These are phyloP conservation scores for Pseudogymnoascus sp. DNA, from an alignment of 2,329 filamentous ascomycete species.

Conservation along the genomic window DNA sequence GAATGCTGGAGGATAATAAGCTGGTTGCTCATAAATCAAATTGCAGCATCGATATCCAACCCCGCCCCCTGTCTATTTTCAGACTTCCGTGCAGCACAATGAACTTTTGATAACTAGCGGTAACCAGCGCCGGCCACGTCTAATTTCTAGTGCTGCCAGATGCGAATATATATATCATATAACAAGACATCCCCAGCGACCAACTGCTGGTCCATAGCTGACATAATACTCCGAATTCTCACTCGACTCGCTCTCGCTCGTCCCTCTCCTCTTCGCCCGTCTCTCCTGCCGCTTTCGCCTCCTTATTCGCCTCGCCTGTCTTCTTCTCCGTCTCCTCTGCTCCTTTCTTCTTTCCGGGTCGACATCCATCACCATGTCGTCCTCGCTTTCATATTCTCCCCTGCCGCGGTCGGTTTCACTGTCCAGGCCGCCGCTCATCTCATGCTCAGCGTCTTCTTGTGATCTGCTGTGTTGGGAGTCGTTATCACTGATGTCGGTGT, in stretches of 20 bases:
- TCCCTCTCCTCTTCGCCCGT: neutral
- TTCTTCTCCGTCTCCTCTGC: neutral
- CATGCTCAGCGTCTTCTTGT: neutral
- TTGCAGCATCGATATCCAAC: no score
- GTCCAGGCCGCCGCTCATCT: neutral
- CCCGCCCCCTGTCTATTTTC: neutral
- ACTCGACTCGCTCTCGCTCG: slow-evolving; percentile 2
- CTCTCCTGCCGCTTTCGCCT: neutral
- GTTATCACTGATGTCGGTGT: neutral
- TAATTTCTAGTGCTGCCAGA: no score
- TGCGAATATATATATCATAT: neutral
- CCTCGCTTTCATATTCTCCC: neutral
- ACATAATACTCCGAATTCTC: neutral
- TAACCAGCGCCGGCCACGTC: no score
- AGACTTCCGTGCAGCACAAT: neutral
- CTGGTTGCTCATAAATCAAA: no score
- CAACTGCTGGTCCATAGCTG: neutral
- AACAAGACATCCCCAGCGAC: neutral
- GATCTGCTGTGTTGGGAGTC: neutral
- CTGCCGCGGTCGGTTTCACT: neutral
- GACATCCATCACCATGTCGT: neutral
- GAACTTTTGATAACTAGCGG: no score
- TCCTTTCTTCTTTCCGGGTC: neutral
- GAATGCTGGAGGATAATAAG: neutral
- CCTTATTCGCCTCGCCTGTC: neutral